These are phyloP conservation scores for Talaromyces adpressus DNA, from an alignment of 495 filamentous ascomycete genomes.

Conservation along the genomic window DNA sequence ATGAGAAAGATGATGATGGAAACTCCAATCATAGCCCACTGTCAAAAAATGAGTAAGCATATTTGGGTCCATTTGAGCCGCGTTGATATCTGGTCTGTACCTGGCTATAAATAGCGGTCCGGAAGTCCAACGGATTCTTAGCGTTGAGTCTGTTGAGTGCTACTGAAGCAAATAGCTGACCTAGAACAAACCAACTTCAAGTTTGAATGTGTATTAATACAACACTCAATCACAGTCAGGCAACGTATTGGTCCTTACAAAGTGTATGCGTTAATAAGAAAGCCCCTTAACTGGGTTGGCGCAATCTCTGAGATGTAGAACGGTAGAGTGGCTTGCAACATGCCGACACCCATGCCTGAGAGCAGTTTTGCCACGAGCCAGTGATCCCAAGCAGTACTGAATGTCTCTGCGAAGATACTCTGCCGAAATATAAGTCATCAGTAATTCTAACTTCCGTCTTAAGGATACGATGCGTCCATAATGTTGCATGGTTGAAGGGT, in stretches of 20 bases:
- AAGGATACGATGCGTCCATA: neutral
- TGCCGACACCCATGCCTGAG: conserved; percentile 33
- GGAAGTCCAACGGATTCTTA: conserved; percentile 22
- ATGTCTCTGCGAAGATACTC: conserved; percentile 31
- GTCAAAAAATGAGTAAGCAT: no score
- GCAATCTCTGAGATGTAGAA: conserved; percentile 33
- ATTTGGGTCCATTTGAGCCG: no score
- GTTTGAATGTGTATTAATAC: no score
- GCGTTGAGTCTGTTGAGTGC: conserved; percentile 24
- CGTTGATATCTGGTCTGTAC: no score
- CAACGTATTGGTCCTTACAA: conserved; percentile 25
- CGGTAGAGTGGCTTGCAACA: conserved; percentile 35
- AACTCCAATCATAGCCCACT: conserved; percentile 32
- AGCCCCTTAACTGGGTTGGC: conserved; percentile 30
- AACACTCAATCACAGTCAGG: no score
- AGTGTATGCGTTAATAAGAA: conserved; percentile 33
- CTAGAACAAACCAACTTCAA: conserved; percentile 31
- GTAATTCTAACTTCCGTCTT: no score
- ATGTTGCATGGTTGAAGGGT: no score
- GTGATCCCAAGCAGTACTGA: conserved; percentile 29
- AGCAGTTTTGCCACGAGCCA: conserved; percentile 37
- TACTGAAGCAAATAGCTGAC: conserved; percentile 34
- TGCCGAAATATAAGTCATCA: conserved; percentile 8
- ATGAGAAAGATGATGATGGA: conserved; percentile 21
- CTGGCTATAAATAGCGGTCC: conserved; percentile 34